Percentiles rank a stretch among this genome's conserved stretches.
Conservation (phyloP, 2,329 filamentous ascomycete species). For the Fusarium burgessii region DNA sequence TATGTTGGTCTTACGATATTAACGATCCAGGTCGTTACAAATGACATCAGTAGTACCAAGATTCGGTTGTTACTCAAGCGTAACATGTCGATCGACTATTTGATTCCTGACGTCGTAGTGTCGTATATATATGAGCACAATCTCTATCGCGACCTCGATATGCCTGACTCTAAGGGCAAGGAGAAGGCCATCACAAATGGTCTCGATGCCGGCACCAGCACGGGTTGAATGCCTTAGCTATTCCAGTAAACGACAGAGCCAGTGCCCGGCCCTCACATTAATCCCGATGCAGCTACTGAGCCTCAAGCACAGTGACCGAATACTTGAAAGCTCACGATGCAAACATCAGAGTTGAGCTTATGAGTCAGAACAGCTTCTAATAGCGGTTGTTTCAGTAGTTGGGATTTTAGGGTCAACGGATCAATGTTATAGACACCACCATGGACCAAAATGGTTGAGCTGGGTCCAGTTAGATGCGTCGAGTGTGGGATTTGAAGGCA, state of each 20-base stretch:
- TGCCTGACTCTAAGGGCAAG: conserved; percentile 45
- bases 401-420: conserved; percentile 14
- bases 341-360: conserved; percentile 14
- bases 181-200: conserved; percentile 29
- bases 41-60: conserved; percentile 85
- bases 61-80: conserved; percentile 83
- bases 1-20: conserved; percentile 11
- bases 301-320: not conserved
- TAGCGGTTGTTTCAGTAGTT: conserved; percentile 20
- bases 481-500: conserved; percentile 24
- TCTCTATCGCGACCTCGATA: conserved; percentile 68
- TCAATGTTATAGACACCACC: conserved; percentile 30
- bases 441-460: conserved; percentile 5
- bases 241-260: conserved; percentile 19
- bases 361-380: conserved; percentile 18
- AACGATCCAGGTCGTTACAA: conserved; percentile 73
- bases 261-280: not conserved
- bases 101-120: conserved; percentile 77
- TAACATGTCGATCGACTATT: conserved; percentile 84
- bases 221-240: conserved; percentile 39
- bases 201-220: conserved; percentile 42
- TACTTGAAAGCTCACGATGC: conserved; percentile 19
- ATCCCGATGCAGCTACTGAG: conserved; percentile 17
- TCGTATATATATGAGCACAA: conserved; percentile 77
- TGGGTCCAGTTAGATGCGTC: conserved; percentile 20